Evolutionary conservation across 768 basidiomycete species (phyloP).

Genomic region (Termitomyces sp.): DNA sequence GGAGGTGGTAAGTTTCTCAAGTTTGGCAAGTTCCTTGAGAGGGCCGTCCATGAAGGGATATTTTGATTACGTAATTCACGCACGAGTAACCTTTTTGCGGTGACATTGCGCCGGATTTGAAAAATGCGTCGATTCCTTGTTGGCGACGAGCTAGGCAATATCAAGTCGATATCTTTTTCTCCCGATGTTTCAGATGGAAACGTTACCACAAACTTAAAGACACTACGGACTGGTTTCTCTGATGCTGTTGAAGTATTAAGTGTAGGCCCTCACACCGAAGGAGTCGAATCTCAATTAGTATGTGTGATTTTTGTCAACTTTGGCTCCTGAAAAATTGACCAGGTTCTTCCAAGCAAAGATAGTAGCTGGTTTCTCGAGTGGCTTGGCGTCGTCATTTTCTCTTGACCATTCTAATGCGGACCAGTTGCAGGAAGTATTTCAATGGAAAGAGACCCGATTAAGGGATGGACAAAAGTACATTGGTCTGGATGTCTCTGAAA

Average conservation of each 20-base stretch:
- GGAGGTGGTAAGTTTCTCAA: slow-evolving; percentile 55
- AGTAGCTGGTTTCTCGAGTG: slow-evolving; percentile 58
- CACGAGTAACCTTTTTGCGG: background rate
- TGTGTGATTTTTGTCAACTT: slow-evolving; percentile 13
- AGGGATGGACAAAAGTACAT: slow-evolving; percentile 50
- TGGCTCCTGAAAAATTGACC: background rate
- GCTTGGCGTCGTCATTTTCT: slow-evolving; percentile 39
- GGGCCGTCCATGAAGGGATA: slow-evolving; percentile 54
- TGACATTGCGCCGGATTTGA: background rate
- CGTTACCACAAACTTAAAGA: slow-evolving; percentile 27
- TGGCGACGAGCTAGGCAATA: slow-evolving; percentile 75
- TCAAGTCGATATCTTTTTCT: slow-evolving; percentile 53
- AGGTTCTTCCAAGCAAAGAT: slow-evolving; percentile 46
- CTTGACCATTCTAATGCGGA: slow-evolving; percentile 33
- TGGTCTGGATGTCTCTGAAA: slow-evolving; percentile 46
- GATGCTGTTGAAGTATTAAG: slow-evolving; percentile 28
- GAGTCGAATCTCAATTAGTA: slow-evolving; percentile 29
- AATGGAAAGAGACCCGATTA: slow-evolving; percentile 65
- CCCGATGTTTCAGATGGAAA: slow-evolving; percentile 21
- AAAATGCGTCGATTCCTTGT: slow-evolving; percentile 63
- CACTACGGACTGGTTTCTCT: slow-evolving; percentile 25
- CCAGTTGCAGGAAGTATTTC: slow-evolving; percentile 26
- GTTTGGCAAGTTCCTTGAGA: slow-evolving; percentile 73
- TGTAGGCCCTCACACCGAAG: slow-evolving; percentile 16
- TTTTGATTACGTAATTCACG: slow-evolving; percentile 12